These are phyloP conservation scores for Aspergillus carlsbadensis DNA, from an alignment of 495 filamentous ascomycete species.

Conservation along the genomic window DNA sequence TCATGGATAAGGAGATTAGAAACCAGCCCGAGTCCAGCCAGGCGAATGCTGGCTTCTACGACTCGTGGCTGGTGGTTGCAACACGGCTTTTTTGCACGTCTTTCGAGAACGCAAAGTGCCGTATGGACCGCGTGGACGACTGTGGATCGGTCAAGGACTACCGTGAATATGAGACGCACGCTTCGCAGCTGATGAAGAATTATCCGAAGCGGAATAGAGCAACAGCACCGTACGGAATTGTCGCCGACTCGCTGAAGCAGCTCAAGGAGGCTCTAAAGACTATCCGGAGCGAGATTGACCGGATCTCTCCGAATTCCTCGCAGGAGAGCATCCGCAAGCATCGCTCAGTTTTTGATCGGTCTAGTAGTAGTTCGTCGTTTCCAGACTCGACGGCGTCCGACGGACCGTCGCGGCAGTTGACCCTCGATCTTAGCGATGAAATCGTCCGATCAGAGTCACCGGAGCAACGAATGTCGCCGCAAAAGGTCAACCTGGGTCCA, in stretches of 20 bases:
- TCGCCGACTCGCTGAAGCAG: conserved; percentile 42
- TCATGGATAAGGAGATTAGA: conserved; percentile 50
- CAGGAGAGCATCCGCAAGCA: conserved; percentile 49
- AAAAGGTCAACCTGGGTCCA: conserved; percentile 30
- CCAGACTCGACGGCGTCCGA: conserved; percentile 40
- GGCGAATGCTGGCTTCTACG: conserved; percentile 30
- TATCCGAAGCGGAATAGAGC: conserved; percentile 31
- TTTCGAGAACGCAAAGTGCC: conserved; percentile 59
- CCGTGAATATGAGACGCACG: conserved; percentile 68
- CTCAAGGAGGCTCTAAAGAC: conserved; percentile 49
- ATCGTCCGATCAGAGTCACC: conserved; percentile 35
- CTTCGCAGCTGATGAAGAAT: conserved; percentile 49
- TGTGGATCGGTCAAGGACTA: conserved; percentile 70
- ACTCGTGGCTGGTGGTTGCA: conserved; percentile 65
- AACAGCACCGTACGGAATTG: conserved; percentile 30
- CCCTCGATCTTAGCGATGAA: conserved; percentile 32
- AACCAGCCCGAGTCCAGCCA: conserved; percentile 10
- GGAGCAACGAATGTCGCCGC: conserved; percentile 23
- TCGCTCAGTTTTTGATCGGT: conserved; percentile 70
- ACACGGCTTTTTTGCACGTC: conserved; percentile 59
- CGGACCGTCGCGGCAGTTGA: conserved; percentile 33
- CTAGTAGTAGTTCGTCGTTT: conserved; percentile 58
- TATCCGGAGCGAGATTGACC: conserved; percentile 59
- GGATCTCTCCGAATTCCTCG: conserved; percentile 49
- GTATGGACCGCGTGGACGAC: conserved; percentile 53